Evolutionary conservation across 2,329 filamentous ascomycete genomes (phyloP).

Genomic region (Fusarium nisikadoi): DNA sequence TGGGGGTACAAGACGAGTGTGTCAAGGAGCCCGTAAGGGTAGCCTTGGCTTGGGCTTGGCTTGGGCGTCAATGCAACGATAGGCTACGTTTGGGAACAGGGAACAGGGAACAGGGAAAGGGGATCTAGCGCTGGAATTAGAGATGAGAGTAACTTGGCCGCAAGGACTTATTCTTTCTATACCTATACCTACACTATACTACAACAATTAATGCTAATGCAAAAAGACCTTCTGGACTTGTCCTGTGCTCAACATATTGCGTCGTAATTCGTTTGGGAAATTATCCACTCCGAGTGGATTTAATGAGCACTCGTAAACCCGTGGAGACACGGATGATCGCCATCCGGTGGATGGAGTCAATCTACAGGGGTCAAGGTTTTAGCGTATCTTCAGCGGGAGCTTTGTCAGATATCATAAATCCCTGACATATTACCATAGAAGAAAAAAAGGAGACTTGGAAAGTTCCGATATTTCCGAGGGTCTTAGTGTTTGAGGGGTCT

Average conservation of each 20-base stretch:
- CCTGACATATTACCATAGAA: background rate
- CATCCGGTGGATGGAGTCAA: background rate
- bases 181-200: background rate
- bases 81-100: background rate
- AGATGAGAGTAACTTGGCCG: background rate
- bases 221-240: background rate
- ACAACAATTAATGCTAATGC: conserved; percentile 13
- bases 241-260: background rate
- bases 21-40: background rate
- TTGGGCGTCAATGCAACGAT: background rate
- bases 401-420: background rate
- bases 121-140: background rate
- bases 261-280: background rate
- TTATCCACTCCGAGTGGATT: background rate
- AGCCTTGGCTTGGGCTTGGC: background rate
- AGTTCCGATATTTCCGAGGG: background rate
- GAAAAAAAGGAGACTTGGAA: background rate
- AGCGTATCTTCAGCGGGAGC: background rate
- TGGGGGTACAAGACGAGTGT: conserved; percentile 31
- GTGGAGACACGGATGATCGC: conserved; percentile 12
- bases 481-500: background rate
- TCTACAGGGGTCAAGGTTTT: background rate
- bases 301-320: background rate
- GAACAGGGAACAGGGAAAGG: too few species aligned
- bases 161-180: background rate